A percentile compares a stretch with the other conserved stretches of the same genome.
phyloP scores from a whole-genome alignment of 768 basidiomycete genomes.

The Mycena rebaudengoi region DNA sequence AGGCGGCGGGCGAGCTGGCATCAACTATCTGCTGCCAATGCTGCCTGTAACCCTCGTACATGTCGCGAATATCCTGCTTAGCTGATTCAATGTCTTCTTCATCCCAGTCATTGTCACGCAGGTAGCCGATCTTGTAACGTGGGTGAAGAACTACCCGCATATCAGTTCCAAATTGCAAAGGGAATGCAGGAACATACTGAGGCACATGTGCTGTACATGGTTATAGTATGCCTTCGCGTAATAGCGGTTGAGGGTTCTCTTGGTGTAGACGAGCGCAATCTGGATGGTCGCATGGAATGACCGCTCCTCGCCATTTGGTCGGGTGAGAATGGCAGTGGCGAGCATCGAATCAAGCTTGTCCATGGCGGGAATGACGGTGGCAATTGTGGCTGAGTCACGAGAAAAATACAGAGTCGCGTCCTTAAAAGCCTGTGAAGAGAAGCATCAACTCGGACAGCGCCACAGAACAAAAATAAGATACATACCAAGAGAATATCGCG shows the following conservation, averaged over 20 bases:
- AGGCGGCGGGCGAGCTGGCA: no score
- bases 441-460: not conserved
- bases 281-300: constrained; percentile 14
- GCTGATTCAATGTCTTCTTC: not conserved
- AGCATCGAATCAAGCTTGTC: constrained; percentile 33
- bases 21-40: no score
- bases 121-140: not conserved
- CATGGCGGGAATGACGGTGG: constrained; percentile 41
- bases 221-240: constrained; percentile 20
- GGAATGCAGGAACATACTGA: not conserved
- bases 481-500: not conserved
- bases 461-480: no score
- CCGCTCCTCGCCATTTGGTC: constrained; percentile 8
- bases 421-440: constrained; percentile 31
- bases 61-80: not conserved
- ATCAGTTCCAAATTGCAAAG: not conserved
- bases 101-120: constrained; percentile 1
- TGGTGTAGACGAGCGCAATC: constrained; percentile 23
- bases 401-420: constrained; percentile 35
- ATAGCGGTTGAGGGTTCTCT: constrained; percentile 33
- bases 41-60: no score
- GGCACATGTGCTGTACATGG: not conserved
- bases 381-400: constrained; percentile 24
- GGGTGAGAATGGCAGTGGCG: constrained; percentile 18
- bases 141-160: constrained; percentile 6